Conservation (phyloP, 179 eudicot species). For the Beta lomatogona region DNA sequence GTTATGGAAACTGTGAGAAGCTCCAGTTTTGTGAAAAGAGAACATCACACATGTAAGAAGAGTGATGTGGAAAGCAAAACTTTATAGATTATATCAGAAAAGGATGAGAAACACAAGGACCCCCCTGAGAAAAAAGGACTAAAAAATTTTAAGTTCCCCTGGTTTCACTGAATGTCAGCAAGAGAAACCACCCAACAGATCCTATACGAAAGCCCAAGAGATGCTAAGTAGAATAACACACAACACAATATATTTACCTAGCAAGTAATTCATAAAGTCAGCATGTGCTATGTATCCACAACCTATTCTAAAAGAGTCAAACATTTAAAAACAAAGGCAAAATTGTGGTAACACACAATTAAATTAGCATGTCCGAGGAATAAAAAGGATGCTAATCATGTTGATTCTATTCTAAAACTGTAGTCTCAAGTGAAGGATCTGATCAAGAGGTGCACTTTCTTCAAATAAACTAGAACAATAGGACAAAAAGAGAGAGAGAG, state of each 20-base stretch:
- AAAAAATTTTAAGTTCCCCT: background rate
- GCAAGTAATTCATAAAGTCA: background rate
- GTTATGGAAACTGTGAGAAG: slow-evolving; percentile 20
- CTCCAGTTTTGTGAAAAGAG: slow-evolving; percentile 3
- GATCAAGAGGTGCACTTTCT: background rate
- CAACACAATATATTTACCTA: background rate
- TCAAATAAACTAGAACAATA: background rate
- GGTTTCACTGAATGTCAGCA: background rate
- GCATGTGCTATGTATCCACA: background rate
- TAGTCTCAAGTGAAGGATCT: background rate
- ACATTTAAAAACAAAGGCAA: background rate
- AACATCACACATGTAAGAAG: background rate
- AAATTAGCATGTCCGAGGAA: background rate
- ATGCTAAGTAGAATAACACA: background rate
- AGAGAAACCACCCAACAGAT: background rate
- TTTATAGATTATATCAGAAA: background rate
- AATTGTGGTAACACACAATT: background rate
- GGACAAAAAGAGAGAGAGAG: too few species aligned
- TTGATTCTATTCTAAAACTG: background rate
- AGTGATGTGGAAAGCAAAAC: background rate
- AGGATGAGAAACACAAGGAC: background rate
- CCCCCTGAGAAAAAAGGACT: background rate
- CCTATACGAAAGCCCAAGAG: background rate
- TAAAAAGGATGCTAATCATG: too few species aligned
- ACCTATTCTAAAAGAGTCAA: background rate